Base-by-base conservation (phyloP, 345 rosid genomes). In the Gossypium longicalyx region DNA sequence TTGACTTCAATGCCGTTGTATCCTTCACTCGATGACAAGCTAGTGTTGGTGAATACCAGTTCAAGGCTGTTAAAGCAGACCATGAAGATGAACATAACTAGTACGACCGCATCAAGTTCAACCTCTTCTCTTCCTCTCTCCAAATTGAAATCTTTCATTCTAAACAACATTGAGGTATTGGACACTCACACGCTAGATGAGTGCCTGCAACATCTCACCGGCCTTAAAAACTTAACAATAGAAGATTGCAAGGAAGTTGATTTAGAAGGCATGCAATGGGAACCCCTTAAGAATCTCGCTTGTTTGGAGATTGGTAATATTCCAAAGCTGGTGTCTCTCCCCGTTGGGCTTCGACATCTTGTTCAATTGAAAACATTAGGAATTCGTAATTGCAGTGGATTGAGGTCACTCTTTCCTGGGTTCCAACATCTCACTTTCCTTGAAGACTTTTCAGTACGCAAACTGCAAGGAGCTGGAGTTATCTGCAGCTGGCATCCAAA, bases 141-240 rank as follows among this genome's bases (percentile, higher is more conserved):
- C 66, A 13, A 61, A 61, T 27, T 61, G 66, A 61, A 27, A 61
- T 29, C 0, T 8, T 25, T 60, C 0, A 0, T 1, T 12, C 8
- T 27, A 9, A 3, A 2, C 0, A 60, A 60, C 15, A 13, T 27
- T 12, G 15, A 59, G 41, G 38, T 0, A 13, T 16, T 59, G n/a
- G 43, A 59, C 7, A 7, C 16, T 15, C 16, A 2, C 57, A 17
- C 17, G 6, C 34, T 58, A 58, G 27, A 54, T 54, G 59, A 54
- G 12, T 54, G 59, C 12, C 12, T 9, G 48, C 48, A 44, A 44
- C 9, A 44, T 44, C 6, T 29, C 38, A 0, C 38, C 5, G 0
- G 38, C 1, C 38, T 3, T 1, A 29, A 29, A 29, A 0, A 0
- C 0, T 29, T 29, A 29, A 0, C 0, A 29, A 3, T 29, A 29